Base-by-base conservation (phyloP, 768 basidiomycete genomes). In the Russula earlei region DNA sequence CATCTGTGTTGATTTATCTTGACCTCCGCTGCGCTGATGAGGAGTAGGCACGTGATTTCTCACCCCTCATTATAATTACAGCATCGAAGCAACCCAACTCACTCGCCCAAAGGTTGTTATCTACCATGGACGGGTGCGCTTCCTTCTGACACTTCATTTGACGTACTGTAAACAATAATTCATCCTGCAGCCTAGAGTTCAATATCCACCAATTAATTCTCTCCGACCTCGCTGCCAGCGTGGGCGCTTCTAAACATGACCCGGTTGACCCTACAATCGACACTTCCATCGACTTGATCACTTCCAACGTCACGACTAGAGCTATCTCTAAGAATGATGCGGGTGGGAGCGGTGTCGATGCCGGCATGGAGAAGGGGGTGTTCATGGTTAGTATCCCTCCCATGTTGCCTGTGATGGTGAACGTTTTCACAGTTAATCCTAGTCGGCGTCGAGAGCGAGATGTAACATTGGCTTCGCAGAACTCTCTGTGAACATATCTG, bases 391-490 rank as follows among this genome's bases (percentile, higher is more conserved):
- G 79, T 51, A 9, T 5, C 49, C 25, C 29, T 49, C n/a, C 10
- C 6, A 9, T 14, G 7, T 36, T 4, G 44, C 58, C 14, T 8
- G 12, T 48, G 33, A 54, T 59, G 27, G 24, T 46, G n/a, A n/a
- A n/a, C n/a, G 49, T 17, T 40, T 27, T 5, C 56, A 52, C 24
- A 15, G 15, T 47, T 12, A 2, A 10, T 6, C 20, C 19, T 17
- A 92, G 90, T 72, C 85, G 19, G 79, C 81, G 11, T 84, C 85
- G 3, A 75, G 81, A 52, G 80, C 83, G 14, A 86, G 88, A 61
- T 87, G 84, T 70, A 87, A 86, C 60, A 85, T 90, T 58, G 87
- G 88, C 2, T 92, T 91, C 61, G 88, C 85, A 36, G 83, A 91
- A 65, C 75, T 91, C 50, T 79, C 87, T 17, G 70, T 82, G 52